phyloP scores from a whole-genome alignment of 192 early-diverging fungal species.

The Backusella psychrophila region DNA sequence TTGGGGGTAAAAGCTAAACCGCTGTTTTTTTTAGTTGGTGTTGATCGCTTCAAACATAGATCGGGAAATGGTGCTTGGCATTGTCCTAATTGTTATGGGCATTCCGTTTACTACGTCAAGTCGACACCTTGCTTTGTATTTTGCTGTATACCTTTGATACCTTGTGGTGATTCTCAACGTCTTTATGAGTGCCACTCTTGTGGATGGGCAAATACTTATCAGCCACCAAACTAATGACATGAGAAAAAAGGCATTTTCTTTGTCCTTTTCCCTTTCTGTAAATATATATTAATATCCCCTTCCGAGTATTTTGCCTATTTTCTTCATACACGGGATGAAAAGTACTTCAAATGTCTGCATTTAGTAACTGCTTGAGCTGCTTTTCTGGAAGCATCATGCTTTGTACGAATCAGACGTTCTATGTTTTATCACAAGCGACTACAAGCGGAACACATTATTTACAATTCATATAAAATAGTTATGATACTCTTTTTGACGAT shows the following conservation, averaged over 20 bases:
- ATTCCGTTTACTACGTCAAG: constrained; percentile 26
- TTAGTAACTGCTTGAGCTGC: too few relatives aligned
- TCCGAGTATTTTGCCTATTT: too few relatives aligned
- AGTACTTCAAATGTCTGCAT: too few relatives aligned
- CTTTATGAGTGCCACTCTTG: constrained; percentile 36
- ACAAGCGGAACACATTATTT: not conserved
- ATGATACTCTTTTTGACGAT: not conserved
- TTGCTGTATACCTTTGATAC: constrained; percentile 38
- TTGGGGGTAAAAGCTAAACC: not conserved
- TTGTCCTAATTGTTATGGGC: constrained; percentile 35
- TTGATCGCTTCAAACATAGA: constrained; percentile 26
- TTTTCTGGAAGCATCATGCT: too few relatives aligned
- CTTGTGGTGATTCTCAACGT: constrained; percentile 24
- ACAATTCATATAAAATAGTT: not conserved
- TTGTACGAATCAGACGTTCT: too few relatives aligned
- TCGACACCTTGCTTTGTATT: constrained; percentile 36
- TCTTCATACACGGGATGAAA: too few relatives aligned
- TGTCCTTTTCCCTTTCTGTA: not conserved
- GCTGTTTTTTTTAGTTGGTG: constrained; percentile 26
- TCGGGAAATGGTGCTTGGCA: constrained; percentile 11
- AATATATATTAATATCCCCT: not conserved
- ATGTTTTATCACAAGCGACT: too few relatives aligned
- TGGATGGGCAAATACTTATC: constrained; percentile 33
- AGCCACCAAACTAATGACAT: constrained; percentile 18
- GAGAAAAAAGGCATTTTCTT: not conserved